Evolutionary conservation across 2,329 filamentous ascomycete species (phyloP).

Genomic region (Sordariomycetes sp.): DNA sequence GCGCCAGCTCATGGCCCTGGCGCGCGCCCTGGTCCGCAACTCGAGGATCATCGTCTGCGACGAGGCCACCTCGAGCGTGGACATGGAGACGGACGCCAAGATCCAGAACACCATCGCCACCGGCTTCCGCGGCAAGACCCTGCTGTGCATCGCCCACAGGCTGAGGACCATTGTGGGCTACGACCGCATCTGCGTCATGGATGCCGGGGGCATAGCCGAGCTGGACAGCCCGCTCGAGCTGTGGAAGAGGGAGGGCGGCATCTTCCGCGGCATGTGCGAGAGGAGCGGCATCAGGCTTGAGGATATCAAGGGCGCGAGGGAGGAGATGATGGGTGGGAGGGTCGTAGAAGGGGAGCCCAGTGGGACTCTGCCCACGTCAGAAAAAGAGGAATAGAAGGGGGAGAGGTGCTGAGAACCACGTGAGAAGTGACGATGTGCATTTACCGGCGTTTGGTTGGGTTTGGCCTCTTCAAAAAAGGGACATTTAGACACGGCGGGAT

Average conservation of each 20-base stretch:
- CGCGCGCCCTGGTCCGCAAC: slow-evolving; percentile 77
- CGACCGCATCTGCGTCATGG: slow-evolving; percentile 96
- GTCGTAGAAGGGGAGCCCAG: neutral
- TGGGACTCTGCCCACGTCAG: neutral
- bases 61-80: slow-evolving; percentile 86
- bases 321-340: slow-evolving; percentile 18
- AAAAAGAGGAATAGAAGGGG: neutral
- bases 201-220: slow-evolving; percentile 78
- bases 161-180: slow-evolving; percentile 89
- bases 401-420: slow-evolving; percentile 8
- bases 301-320: slow-evolving; percentile 39
- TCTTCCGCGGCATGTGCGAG: slow-evolving; percentile 88
- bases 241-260: slow-evolving; percentile 59
- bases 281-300: slow-evolving; percentile 63
- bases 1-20: slow-evolving; percentile 89
- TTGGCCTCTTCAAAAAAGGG: too few species aligned
- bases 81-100: slow-evolving; percentile 95
- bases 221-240: slow-evolving; percentile 67
- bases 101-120: slow-evolving; percentile 83
- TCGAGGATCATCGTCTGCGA: slow-evolving; percentile 94
- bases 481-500: too few species aligned
- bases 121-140: slow-evolving; percentile 77
- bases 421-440: too few species aligned
- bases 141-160: slow-evolving; percentile 88
- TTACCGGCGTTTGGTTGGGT: too few species aligned